Base-by-base conservation (phyloP, 2,329 filamentous ascomycete species). In the Calonectria henricotiae region DNA sequence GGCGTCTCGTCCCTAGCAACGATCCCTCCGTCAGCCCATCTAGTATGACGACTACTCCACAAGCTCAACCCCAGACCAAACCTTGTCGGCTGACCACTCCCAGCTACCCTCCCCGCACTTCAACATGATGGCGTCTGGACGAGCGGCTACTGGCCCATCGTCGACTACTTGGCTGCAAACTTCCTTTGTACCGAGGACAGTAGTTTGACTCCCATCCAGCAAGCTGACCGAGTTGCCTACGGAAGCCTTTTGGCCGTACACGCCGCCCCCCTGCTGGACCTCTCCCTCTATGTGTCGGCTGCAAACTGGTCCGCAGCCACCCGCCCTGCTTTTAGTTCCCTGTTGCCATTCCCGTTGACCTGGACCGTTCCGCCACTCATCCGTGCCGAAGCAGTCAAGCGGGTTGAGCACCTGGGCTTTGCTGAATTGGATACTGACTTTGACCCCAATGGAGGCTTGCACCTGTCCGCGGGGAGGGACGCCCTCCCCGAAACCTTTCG, bases 241-340 rank as follows among this genome's bases (percentile, higher is more conserved):
- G 86, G 89, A 41, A 89, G 93, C 72, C 95, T 95, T 82, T 85
- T 98, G 75, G 87, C 91, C 79, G 89, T 91, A 30, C 91, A 92
- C 69, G 94, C 92, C n/a, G 90, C 91, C 61, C 90, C 92, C 37
- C 89, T 98, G 70, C 82, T 98, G 76, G 93, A 97, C 76, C 90
- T 98, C 68, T 95, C 92, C 62, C 91, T 98, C 76, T 98, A 97
- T 82, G 93, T 96, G 73, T 96, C 95, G 37, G 94, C 92, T 68
- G 90, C 94, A 73, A 98, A 98, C 85, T 99, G 96, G 89, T 87
- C 91, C 66, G 85, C 88, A 49, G 85, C 88, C 60, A 98, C 95
- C 4, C 91, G 94, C 17, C 93, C 94, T 2, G 92, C 94, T 43
- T 98, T 95, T 83, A 94, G 92, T 74, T 85, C 86, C 6, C 89